Percentiles rank a stretch among this genome's conserved stretches.
Evolutionary conservation across 371 early-diverging fungal species (phyloP).

Genomic region (Blastocladiella emersonii): DNA sequence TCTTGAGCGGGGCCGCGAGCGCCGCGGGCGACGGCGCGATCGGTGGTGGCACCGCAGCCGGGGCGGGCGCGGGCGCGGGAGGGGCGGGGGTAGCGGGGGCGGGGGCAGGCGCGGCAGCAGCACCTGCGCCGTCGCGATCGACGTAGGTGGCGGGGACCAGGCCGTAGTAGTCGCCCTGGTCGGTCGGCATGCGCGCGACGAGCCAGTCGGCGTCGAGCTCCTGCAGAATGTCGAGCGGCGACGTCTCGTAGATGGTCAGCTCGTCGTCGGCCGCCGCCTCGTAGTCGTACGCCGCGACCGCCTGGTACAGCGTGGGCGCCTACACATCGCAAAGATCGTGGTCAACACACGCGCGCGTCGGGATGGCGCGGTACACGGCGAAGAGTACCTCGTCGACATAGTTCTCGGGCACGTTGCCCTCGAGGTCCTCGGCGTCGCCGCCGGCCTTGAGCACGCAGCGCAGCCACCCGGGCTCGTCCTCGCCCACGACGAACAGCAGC

Average conservation of each 20-base stretch:
- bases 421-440: neutral
- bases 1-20: neutral
- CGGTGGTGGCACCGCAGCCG: neutral
- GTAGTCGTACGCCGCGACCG: slow-evolving; percentile 62
- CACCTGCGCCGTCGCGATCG: slow-evolving; percentile 21
- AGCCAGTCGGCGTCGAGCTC: slow-evolving; percentile 52
- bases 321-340: neutral
- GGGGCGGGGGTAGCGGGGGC: neutral
- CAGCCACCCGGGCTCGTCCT: slow-evolving; percentile 1
- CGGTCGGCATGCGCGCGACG: slow-evolving; percentile 6
- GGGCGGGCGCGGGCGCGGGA: neutral
- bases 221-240: slow-evolving; percentile 54
- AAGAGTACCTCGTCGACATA: slow-evolving; percentile 1
- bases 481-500: neutral
- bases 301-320: neutral
- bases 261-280: slow-evolving; percentile 74
- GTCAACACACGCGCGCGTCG: neutral
- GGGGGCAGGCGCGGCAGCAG: neutral
- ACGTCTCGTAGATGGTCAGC: slow-evolving; percentile 60
- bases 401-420: neutral
- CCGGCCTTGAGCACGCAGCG: neutral
- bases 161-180: slow-evolving; percentile 36
- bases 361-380: neutral
- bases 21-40: neutral
- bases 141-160: slow-evolving; percentile 65